Percentiles rank a stretch among this genome's conserved stretches.
phyloP scores from a whole-genome alignment of 2,329 filamentous ascomycete genomes.

The Cercospora nicotianae region DNA sequence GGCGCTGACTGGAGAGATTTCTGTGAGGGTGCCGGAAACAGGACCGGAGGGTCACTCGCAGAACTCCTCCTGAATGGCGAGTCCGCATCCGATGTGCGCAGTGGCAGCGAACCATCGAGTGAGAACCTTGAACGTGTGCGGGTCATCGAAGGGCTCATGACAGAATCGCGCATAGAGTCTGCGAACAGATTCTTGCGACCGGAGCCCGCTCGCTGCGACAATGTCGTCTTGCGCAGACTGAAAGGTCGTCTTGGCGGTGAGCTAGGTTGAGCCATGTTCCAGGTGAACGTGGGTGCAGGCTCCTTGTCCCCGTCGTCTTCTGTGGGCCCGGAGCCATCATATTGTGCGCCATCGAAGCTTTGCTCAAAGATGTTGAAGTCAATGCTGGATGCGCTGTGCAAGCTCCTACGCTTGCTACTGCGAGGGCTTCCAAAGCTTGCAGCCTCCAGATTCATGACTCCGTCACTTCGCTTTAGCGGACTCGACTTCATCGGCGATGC shows the following conservation, averaged over 20 bases:
- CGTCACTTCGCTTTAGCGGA: slow-evolving; percentile 88
- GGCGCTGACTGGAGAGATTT: slow-evolving; percentile 41
- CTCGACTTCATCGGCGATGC: slow-evolving; percentile 65
- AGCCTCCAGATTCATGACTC: slow-evolving; percentile 82
- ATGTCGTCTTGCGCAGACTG: slow-evolving; percentile 73
- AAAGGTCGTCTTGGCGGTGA: slow-evolving; percentile 39
- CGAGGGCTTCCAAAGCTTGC: slow-evolving; percentile 78
- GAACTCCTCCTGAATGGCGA: slow-evolving; percentile 57
- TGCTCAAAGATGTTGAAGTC: slow-evolving; percentile 78
- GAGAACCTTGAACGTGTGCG: slow-evolving; percentile 65
- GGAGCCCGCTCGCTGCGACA: slow-evolving; percentile 74
- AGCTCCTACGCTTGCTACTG: slow-evolving; percentile 78
- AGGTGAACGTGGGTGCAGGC: slow-evolving; percentile 39
- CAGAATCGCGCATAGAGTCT: slow-evolving; percentile 36
- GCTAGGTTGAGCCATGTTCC: slow-evolving; percentile 35
- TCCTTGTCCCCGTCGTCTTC: slow-evolving; percentile 37
- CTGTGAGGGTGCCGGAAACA: slow-evolving; percentile 37
- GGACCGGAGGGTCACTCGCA: slow-evolving; percentile 63
- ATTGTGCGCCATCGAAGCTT: slow-evolving; percentile 36
- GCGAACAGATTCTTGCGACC: slow-evolving; percentile 42
- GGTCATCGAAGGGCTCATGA: slow-evolving; percentile 32
- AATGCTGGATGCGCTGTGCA: slow-evolving; percentile 68
- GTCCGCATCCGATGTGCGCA: slow-evolving; percentile 65
- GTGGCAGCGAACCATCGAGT: slow-evolving; percentile 72
- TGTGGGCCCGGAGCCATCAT: slow-evolving; percentile 28